Conservation (phyloP, 768 basidiomycete species). For the Suillus subaureus region DNA sequence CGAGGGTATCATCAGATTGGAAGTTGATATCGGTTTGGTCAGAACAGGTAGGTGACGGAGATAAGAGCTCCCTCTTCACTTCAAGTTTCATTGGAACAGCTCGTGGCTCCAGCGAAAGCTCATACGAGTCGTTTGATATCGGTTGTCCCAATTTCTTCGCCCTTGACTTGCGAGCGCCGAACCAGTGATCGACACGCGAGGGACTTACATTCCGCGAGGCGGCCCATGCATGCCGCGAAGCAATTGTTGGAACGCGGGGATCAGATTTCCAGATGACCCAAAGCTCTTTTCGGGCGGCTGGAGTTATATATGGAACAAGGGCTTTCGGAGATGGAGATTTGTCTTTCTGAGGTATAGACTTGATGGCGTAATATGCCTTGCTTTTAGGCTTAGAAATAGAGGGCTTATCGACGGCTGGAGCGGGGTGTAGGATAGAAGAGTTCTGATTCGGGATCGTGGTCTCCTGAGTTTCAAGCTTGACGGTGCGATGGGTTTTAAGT, state of each 20-base stretch:
- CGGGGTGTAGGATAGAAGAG: neutral
- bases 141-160: constrained; percentile 28
- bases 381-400: neutral
- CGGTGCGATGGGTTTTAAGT: too few species aligned
- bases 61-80: constrained; percentile 14
- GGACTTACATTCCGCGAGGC: constrained; percentile 22
- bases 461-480: neutral
- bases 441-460: neutral
- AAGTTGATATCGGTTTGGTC: constrained; percentile 11
- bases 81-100: constrained; percentile 3
- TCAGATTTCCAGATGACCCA: constrained; percentile 32
- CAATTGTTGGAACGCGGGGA: constrained; percentile 30
- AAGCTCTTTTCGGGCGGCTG: constrained; percentile 24
- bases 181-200: constrained; percentile 28
- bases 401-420: neutral
- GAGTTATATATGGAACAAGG: neutral
- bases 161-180: constrained; percentile 23
- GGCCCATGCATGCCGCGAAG: constrained; percentile 31
- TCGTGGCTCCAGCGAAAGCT: constrained; percentile 19
- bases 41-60: neutral
- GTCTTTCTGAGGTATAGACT: neutral
- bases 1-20: constrained; percentile 28
- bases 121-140: constrained; percentile 21
- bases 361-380: constrained; percentile 4
- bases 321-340: neutral